phyloP scores from a whole-genome alignment of 176 grass and related monocot genomes.

The Aegilops bicornis region DNA sequence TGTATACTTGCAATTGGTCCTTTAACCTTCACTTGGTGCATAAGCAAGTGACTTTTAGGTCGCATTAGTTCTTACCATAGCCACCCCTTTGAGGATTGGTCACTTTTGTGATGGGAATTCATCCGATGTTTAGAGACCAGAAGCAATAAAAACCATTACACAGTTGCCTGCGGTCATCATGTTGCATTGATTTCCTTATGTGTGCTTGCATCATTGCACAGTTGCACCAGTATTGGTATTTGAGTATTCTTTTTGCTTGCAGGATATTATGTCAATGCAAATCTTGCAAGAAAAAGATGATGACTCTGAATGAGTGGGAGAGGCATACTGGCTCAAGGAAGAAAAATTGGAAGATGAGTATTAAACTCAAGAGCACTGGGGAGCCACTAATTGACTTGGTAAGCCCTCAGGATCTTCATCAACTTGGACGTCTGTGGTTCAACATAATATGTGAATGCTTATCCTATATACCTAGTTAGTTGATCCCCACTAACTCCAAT shows the following conservation, averaged over 20 bases:
- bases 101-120: constrained; percentile 22
- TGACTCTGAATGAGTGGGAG: constrained; percentile 73
- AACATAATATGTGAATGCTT: neutral
- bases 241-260: constrained; percentile 30
- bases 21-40: neutral
- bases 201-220: neutral
- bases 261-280: constrained; percentile 71
- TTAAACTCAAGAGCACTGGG: constrained; percentile 73
- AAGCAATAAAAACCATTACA: constrained; percentile 6
- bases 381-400: constrained; percentile 63
- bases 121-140: neutral
- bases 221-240: constrained; percentile 22
- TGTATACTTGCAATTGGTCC: neutral
- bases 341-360: constrained; percentile 88
- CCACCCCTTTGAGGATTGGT: neutral
- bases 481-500: no score
- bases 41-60: neutral
- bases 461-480: neutral
- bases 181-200: constrained; percentile 21
- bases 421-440: neutral
- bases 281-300: constrained; percentile 64
- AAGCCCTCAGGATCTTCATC: constrained; percentile 10
- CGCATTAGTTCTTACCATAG: constrained; percentile 5
- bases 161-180: neutral
- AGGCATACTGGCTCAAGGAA: constrained; percentile 89